Conservation (phyloP, 176 grass and related monocot species). For the Eragrostis nindensis region DNA sequence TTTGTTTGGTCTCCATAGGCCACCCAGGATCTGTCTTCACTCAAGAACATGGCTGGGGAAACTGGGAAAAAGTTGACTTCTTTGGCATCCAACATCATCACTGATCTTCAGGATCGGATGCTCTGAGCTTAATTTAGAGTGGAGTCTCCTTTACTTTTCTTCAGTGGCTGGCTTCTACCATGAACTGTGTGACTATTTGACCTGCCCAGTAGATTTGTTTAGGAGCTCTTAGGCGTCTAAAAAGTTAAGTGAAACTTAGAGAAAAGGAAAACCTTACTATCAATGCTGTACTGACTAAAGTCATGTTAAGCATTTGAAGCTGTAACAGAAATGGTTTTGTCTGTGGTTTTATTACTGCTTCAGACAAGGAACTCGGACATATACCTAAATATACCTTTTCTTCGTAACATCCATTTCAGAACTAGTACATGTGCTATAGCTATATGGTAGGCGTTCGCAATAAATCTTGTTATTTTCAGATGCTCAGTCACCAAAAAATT, state of each 20-base stretch:
- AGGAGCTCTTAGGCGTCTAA: slow-evolving; percentile 28
- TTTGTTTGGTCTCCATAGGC: slow-evolving; percentile 54
- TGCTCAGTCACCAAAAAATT: too few relatives aligned
- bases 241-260: neutral
- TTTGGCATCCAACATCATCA: slow-evolving; percentile 83
- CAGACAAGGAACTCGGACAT: neutral
- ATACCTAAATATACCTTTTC: slow-evolving; percentile 3
- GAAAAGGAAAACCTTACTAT: neutral
- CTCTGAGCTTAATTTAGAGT: slow-evolving; percentile 53
- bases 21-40: slow-evolving; percentile 86
- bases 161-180: neutral
- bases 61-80: slow-evolving; percentile 87
- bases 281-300: slow-evolving; percentile 32
- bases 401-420: slow-evolving; percentile 31
- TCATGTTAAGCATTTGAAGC: slow-evolving; percentile 22
- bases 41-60: slow-evolving; percentile 93
- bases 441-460: neutral
- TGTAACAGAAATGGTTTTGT: slow-evolving; percentile 36
- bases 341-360: slow-evolving; percentile 15
- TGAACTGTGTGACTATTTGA: neutral
- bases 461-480: too few relatives aligned
- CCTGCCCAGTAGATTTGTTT: slow-evolving; percentile 26
- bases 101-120: slow-evolving; percentile 86
- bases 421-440: neutral
- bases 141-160: slow-evolving; percentile 16